phyloP scores from a whole-genome alignment of 2,329 filamentous ascomycete species.

The Xylariaceae sp. region DNA sequence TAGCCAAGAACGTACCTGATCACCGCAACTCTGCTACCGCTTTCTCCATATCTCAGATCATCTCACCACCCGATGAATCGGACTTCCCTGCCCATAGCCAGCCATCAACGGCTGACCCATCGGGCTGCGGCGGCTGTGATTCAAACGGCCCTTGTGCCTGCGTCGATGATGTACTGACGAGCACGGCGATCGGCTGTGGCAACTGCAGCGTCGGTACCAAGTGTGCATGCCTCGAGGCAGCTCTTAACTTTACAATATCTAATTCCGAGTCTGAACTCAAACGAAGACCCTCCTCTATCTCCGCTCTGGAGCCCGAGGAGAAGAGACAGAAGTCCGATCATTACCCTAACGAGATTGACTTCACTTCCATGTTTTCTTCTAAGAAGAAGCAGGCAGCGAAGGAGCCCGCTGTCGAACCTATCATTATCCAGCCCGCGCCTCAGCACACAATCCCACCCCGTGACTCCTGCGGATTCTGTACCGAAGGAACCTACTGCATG shows the following conservation, averaged over 20 bases:
- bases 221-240: slow-evolving; percentile 58
- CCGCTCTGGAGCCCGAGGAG: slow-evolving; percentile 38
- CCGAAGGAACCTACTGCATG: slow-evolving; percentile 76
- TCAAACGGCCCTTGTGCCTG: slow-evolving; percentile 52
- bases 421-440: slow-evolving; percentile 27
- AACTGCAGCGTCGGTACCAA: slow-evolving; percentile 59
- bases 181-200: slow-evolving; percentile 55
- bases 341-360: slow-evolving; percentile 64
- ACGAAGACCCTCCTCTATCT: slow-evolving; percentile 43
- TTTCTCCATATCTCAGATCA: slow-evolving; percentile 55
- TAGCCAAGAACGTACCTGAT: slow-evolving; percentile 18
- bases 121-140: slow-evolving; percentile 54
- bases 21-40: slow-evolving; percentile 33
- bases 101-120: slow-evolving; percentile 28
- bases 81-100: slow-evolving; percentile 24
- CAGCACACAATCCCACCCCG: slow-evolving; percentile 40
- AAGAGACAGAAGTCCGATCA: slow-evolving; percentile 53
- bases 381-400: slow-evolving; percentile 43
- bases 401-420: slow-evolving; percentile 26
- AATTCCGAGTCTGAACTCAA: slow-evolving; percentile 40
- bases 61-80: slow-evolving; percentile 46
- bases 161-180: slow-evolving; percentile 53
- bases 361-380: slow-evolving; percentile 59
- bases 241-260: slow-evolving; percentile 30
- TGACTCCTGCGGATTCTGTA: slow-evolving; percentile 78